Conservation (phyloP, 352 stramenopile genomes). For the Plasmopara viticola region DNA sequence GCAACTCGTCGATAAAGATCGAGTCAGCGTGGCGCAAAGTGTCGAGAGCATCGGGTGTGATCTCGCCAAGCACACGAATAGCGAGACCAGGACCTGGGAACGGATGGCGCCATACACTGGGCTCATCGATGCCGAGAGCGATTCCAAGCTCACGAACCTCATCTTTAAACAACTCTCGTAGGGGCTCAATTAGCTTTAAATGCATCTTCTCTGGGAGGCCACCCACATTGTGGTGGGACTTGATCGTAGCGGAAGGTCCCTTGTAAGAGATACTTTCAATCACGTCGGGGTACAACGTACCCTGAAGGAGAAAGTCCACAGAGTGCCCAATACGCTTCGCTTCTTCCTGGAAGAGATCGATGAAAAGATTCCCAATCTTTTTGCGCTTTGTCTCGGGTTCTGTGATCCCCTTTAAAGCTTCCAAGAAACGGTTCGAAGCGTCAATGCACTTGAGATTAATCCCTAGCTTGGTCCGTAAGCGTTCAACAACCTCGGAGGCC, state of each 20-base stretch:
- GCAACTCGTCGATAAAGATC: constrained; percentile 98
- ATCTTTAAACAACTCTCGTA: constrained; percentile 99
- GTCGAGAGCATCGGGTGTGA: constrained; percentile 91
- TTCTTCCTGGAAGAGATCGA: constrained; percentile 97
- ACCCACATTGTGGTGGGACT: constrained; percentile 99
- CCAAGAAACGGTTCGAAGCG: constrained; percentile 94
- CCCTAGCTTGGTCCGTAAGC: constrained; percentile 83
- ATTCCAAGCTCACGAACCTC: constrained; percentile 97
- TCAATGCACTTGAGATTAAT: constrained; percentile 98
- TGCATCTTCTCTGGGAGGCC: constrained; percentile 97
- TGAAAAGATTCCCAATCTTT: constrained; percentile 98
- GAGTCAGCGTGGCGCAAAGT: constrained; percentile 96
- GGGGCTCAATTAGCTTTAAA: constrained; percentile 98
- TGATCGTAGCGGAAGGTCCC: constrained; percentile 97
- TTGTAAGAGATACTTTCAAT: constrained; percentile 99
- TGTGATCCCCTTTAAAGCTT: constrained; percentile 88
- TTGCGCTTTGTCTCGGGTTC: constrained; percentile 99
- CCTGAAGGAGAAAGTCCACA: constrained; percentile 95
- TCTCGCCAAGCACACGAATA: constrained; percentile 97
- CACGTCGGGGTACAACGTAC: constrained; percentile 99
- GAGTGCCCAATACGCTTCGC: constrained; percentile 72
- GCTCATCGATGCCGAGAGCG: constrained; percentile 95
- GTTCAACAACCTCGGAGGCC: constrained; percentile 85
- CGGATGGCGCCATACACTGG: constrained; percentile 97
- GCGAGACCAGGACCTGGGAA: constrained; percentile 98